Evolutionary conservation across 2,329 filamentous ascomycete species (phyloP).

Genomic region (Mycosphaerella sp.): DNA sequence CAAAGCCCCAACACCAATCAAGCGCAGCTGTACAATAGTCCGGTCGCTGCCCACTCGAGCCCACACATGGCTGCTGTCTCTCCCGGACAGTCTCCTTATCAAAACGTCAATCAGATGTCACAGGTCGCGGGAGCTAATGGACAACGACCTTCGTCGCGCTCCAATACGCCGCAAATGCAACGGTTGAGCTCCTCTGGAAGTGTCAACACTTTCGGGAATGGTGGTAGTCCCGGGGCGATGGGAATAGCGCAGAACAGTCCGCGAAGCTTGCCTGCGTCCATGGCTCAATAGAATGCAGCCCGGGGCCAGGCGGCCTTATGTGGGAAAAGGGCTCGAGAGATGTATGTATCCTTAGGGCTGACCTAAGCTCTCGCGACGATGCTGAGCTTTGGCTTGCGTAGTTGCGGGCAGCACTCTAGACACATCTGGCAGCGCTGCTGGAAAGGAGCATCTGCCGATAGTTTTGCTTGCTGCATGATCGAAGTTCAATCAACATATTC

Average conservation of each 20-base stretch:
- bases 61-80: constrained; percentile 28
- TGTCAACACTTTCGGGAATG: constrained; percentile 19
- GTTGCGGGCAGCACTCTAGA: too few species aligned
- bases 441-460: too few species aligned
- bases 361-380: too few species aligned
- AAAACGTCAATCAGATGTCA: constrained; percentile 21
- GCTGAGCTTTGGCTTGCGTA: too few species aligned
- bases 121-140: constrained; percentile 14
- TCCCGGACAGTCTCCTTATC: constrained; percentile 20
- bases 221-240: constrained; percentile 25
- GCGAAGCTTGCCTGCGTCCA: constrained; percentile 29
- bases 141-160: constrained; percentile 26
- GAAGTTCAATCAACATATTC: too few species aligned
- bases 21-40: constrained; percentile 27
- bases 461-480: too few species aligned
- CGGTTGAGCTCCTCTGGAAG: constrained; percentile 30
- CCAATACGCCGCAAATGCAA: constrained; percentile 32
- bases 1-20: constrained; percentile 25
- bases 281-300: constrained; percentile 23
- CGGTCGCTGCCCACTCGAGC: constrained; percentile 27
- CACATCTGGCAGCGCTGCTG: too few species aligned
- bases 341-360: too few species aligned
- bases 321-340: too few species aligned
- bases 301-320: too few species aligned
- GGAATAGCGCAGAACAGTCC: constrained; percentile 28